Evolutionary conservation across 345 rosid species (phyloP), one percentile per base, ranked within the genome.

Genomic region (Salix koriyanagi): DNA sequence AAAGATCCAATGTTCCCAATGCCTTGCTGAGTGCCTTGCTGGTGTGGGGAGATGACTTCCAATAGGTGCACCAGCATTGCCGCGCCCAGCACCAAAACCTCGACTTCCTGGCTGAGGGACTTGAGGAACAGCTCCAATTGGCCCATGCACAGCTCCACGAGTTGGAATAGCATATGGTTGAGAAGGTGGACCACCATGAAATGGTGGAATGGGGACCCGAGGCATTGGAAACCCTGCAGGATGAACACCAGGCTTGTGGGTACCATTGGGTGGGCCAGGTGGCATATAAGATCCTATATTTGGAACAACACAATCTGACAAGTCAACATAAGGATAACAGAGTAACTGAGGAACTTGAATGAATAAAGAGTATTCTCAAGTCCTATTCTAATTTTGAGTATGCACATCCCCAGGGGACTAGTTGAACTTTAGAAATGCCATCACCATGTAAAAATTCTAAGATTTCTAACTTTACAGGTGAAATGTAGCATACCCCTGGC

Each of bases 81-180:
- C 99, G 60, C 97, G 93, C 34, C 98, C 99, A 81, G 94, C 85
- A 15, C 97, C 96, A 84, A 95, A 92, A 83, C 97, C 96, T 5
- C 89, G 90, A 85, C 86, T 85, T 82, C 96, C 97, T 44, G 96
- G 96, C 75, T 86, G 90, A 85, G 97, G 93, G 69, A 78, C 96
- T 75, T 92, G 96, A 78, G 97, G 92, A 80, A 91, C 94, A 80
- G 94, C 90, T 73, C 98, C 98, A 76, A 92, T 95, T 23, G 99
- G 97, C 78, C 99, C 97, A 83, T 86, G 94, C 72, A 89, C 90
- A 78, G 89, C 90, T 44, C 94, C 97, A 80, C 97, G 97, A 66
- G 94, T 83, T 36, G 99, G 99, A 81, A 96, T 96, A 74, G 97
- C 90, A 70, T 96, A 96, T 32, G 98, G 99, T 89, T 94, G 98